Evolutionary conservation across 75 land plant genomes (phyloP), one percentile per base, ranked within the genome.

Genomic region (Cunninghamia lanceolata): DNA sequence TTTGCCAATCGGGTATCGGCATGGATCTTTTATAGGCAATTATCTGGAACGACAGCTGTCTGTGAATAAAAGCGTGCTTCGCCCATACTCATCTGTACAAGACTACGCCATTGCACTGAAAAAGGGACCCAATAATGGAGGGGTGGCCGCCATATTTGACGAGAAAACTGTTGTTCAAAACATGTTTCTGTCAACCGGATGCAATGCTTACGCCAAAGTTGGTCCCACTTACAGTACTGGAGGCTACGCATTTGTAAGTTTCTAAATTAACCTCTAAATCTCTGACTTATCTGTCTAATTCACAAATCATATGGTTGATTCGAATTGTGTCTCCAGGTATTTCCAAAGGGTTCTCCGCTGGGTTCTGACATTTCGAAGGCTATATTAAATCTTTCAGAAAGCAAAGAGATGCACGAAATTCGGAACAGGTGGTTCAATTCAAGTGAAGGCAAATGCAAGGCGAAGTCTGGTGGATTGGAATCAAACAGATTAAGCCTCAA

Each of bases 261-360:
- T n/a, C 5, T n/a, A 50, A 50, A 50, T 0, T 50, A 13, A 1
- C 6, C 42, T 34, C 19, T n/a, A 11, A 45, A 81, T 17, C 30
- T 13, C 25, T 82, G 13, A 28, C 2, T 36, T 0, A 16, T 50
- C 2, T 50, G 53, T 50, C 2, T 50, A 0, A 13, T 14, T 13
- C 3, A 14, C 2, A 50, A 19, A 71, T 19, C 19, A 4, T 10
- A 10, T 85, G n/a, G 10, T 19, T 25, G 7, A 88, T 30, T 52
- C 75, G 16, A 42, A 34, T 9, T 43, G 0, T 36, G 16, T 50
- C 17, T 50, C 32, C 90, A 94, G 95, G 95, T 86, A 13, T 94
- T 94, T 84, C 94, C 94, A 4, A 94, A 93, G 86, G 94, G 93
- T 0, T 94, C 95, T 10, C 92, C 91, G 21, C 28, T 94, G 84